Percentiles rank a stretch among this genome's conserved stretches.
phyloP scores from a whole-genome alignment of 2,329 filamentous ascomycete species.

The Whalleya microplaca region DNA sequence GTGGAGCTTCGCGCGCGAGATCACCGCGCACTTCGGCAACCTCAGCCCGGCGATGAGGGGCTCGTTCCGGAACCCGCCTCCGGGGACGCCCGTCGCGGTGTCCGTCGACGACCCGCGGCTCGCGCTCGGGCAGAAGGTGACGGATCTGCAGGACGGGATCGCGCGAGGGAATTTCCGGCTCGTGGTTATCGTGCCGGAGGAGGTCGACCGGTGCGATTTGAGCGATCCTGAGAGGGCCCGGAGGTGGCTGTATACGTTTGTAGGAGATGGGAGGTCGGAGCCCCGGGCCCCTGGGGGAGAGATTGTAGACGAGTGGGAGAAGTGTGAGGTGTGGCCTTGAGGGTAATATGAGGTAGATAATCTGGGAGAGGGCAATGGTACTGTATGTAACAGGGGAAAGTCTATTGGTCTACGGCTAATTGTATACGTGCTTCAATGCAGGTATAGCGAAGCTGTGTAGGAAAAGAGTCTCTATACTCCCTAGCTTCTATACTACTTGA shows the following conservation, averaged over 20 bases:
- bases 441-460: too few relatives aligned
- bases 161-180: conserved; percentile 80
- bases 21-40: conserved; percentile 91
- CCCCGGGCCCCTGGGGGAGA: conserved; percentile 37
- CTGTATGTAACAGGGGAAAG: too few relatives aligned
- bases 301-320: conserved; percentile 62
- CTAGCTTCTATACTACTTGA: too few relatives aligned
- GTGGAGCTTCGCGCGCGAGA: conserved; percentile 80
- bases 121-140: conserved; percentile 65
- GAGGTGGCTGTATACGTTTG: conserved; percentile 70
- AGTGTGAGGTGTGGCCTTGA: conserved; percentile 71
- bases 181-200: conserved; percentile 77
- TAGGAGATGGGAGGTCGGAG: conserved; percentile 42
- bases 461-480: too few relatives aligned
- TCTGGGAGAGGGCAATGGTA: too few relatives aligned
- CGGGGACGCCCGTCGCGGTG: conserved; percentile 63
- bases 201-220: conserved; percentile 76
- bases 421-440: not conserved
- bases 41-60: conserved; percentile 79
- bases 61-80: conserved; percentile 72
- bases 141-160: conserved; percentile 69
- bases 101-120: conserved; percentile 46
- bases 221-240: conserved; percentile 65
- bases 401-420: not conserved
- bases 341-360: not conserved